Percentiles rank a stretch among this genome's conserved stretches.
These are phyloP conservation scores for Aspergillus amoenus DNA, from an alignment of 2,329 filamentous ascomycete species.

Conservation along the genomic window DNA sequence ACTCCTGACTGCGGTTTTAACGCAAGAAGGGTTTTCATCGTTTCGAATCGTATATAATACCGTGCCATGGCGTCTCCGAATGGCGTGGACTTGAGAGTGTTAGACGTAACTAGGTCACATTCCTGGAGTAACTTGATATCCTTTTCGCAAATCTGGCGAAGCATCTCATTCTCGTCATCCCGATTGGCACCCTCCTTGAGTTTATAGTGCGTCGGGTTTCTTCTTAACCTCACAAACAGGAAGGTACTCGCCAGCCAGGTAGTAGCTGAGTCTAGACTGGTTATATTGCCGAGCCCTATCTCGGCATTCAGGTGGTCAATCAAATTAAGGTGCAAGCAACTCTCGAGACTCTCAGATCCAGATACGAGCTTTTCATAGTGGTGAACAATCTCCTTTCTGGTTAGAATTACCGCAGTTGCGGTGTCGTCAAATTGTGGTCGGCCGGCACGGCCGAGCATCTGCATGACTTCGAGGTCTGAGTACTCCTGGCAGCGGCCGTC, in stretches of 20 bases:
- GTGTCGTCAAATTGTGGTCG: conserved; percentile 78
- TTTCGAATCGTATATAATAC: conserved; percentile 77
- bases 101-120: conserved; percentile 54
- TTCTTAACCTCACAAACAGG: conserved; percentile 69
- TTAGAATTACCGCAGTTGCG: conserved; percentile 78
- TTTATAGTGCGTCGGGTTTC: conserved; percentile 70
- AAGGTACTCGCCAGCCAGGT: conserved; percentile 78
- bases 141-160: conserved; percentile 69
- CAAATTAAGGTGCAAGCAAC: conserved; percentile 73
- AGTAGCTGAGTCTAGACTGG: conserved; percentile 63
- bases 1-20: conserved; percentile 61
- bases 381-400: conserved; percentile 60
- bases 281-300: conserved; percentile 72
- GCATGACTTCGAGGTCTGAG: conserved; percentile 81
- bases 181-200: conserved; percentile 55
- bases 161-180: conserved; percentile 58
- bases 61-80: conserved; percentile 79
- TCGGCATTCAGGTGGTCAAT: conserved; percentile 85
- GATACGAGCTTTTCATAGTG: conserved; percentile 73
- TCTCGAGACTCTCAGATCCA: conserved; percentile 72
- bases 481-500: conserved; percentile 66
- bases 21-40: conserved; percentile 69
- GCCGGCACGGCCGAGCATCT: conserved; percentile 84
- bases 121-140: conserved; percentile 67
- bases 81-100: conserved; percentile 62